phyloP scores from a whole-genome alignment of 139 green algal genomes.

The Mesotaenium endlicherianum region DNA sequence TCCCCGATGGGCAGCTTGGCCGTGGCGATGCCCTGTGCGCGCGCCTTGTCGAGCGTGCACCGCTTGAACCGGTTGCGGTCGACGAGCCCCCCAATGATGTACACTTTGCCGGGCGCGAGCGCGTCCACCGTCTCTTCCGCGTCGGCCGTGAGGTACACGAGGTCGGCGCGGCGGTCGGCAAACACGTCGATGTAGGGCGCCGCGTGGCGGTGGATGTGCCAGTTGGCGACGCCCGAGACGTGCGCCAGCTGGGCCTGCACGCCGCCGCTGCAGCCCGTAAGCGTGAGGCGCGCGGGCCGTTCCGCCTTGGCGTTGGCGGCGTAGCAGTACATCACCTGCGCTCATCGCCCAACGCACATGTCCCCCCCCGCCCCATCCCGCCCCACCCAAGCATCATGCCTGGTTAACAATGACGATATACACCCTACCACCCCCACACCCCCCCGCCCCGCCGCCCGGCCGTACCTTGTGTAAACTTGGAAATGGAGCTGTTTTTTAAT shows the following conservation, averaged over 20 bases:
- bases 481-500: too few relatives aligned
- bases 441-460: too few relatives aligned
- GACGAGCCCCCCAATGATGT: constrained; percentile 76
- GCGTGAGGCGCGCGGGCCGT: neutral
- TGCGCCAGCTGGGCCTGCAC: constrained; percentile 15
- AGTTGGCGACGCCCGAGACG: constrained; percentile 31
- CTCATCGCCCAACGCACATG: neutral
- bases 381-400: too few relatives aligned
- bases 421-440: too few relatives aligned
- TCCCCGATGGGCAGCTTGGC: constrained; percentile 38
- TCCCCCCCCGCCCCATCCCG: too few relatives aligned
- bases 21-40: constrained; percentile 38
- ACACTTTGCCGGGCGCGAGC: constrained; percentile 61
- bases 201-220: neutral
- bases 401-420: too few relatives aligned
- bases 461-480: too few relatives aligned
- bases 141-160: constrained; percentile 74
- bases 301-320: constrained; percentile 15
- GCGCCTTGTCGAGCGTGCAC: constrained; percentile 34
- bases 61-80: constrained; percentile 56
- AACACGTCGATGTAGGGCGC: constrained; percentile 43
- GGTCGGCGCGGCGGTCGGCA: constrained; percentile 5
- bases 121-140: constrained; percentile 54
- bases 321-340: constrained; percentile 36
- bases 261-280: constrained; percentile 3